phyloP scores from a whole-genome alignment of 345 rosid genomes.

The Salix exigua region DNA sequence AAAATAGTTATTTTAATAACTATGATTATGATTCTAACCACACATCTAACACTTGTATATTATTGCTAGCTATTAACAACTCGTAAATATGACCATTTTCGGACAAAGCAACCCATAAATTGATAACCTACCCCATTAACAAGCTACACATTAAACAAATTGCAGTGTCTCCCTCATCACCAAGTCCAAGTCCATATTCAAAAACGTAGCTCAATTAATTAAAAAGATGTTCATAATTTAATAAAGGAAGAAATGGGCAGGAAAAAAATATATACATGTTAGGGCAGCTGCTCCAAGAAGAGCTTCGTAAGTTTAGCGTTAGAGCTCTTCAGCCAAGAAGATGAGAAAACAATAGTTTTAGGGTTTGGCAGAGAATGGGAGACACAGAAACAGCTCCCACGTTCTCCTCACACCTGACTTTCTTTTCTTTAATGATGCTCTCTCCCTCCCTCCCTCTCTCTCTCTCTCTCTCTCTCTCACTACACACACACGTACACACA shows the following conservation, averaged over 20 bases:
- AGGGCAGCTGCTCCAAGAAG: constrained; percentile 43
- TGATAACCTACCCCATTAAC: background rate
- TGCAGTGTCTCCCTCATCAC: background rate
- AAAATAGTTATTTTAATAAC: too few species aligned
- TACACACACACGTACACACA: constrained; percentile 3
- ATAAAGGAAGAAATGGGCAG: background rate
- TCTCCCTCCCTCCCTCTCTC: background rate
- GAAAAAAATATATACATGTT: background rate
- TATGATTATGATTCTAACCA: background rate
- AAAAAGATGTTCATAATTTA: background rate
- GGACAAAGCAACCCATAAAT: background rate
- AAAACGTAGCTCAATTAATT: background rate
- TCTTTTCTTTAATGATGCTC: constrained; percentile 4
- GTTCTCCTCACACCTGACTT: constrained; percentile 57
- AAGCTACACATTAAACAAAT: background rate
- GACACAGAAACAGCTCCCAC: constrained; percentile 91
- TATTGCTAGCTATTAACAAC: background rate
- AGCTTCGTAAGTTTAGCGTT: constrained; percentile 24
- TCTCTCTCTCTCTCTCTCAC: background rate
- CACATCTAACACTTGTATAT: background rate
- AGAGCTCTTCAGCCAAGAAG: constrained; percentile 73
- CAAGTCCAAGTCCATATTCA: constrained; percentile 3
- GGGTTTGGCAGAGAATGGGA: constrained; percentile 41
- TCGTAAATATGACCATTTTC: background rate
- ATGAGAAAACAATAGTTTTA: constrained; percentile 42